Conservation (phyloP, 106 monocot species). For the Agapanthus africanus region DNA sequence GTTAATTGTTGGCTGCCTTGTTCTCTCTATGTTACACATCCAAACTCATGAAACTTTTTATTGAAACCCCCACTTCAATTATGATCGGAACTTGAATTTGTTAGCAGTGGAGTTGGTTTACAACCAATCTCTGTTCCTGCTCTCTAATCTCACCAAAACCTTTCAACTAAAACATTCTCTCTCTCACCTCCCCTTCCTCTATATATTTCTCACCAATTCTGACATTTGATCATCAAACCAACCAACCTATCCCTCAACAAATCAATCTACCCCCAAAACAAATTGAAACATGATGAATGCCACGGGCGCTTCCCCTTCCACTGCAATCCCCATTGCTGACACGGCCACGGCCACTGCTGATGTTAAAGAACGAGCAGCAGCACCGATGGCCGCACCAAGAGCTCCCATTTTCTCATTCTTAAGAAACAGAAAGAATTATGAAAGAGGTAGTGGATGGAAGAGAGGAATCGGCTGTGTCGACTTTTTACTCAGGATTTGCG, state of each 20-base stretch:
- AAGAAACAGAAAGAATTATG: not conserved
- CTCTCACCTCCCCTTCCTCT: not conserved
- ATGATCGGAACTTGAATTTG: not conserved
- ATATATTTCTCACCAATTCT: not conserved
- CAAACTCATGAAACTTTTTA: not conserved
- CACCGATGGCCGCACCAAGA: not conserved
- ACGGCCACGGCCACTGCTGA: not conserved
- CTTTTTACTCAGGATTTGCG: constrained; percentile 11
- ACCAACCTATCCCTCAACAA: not conserved
- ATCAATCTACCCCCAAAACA: not conserved
- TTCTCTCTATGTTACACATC: not conserved
- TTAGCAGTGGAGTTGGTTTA: constrained; percentile 7
- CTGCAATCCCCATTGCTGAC: constrained; percentile 7
- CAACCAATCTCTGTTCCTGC: constrained; percentile 9
- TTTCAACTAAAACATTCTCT: constrained; percentile 4
- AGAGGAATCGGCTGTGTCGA: constrained; percentile 4
- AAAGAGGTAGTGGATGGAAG: constrained; percentile 1
- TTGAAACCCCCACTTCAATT: not conserved
- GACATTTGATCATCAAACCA: not conserved
- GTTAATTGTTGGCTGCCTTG: too few relatives aligned
- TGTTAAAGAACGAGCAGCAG: not conserved
- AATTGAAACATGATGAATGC: constrained; percentile 9
- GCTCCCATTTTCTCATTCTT: constrained; percentile 1
- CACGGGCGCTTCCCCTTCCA: constrained; percentile 3
- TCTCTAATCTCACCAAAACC: not conserved